Evolutionary conservation across 257 asterid genomes (phyloP).

Genomic region (Linderniella brevidens): DNA sequence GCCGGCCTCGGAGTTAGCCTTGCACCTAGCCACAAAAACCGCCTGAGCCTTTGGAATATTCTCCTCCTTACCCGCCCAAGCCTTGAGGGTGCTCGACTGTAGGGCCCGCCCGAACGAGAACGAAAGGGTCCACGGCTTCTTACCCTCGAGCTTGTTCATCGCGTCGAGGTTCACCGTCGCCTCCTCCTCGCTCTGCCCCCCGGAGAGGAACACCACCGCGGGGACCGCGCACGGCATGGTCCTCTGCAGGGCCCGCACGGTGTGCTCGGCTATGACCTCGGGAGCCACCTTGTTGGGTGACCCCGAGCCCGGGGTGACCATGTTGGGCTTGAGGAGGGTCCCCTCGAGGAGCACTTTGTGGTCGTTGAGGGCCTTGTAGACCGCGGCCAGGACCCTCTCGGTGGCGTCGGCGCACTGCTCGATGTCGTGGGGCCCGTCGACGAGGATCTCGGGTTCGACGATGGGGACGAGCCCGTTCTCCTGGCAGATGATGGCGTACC

Average conservation of each 20-base stretch:
- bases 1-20: slow-evolving; percentile 84
- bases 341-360: slow-evolving; percentile 64
- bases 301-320: slow-evolving; percentile 71
- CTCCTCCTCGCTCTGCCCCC: slow-evolving; percentile 94
- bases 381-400: slow-evolving; percentile 62
- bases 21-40: slow-evolving; percentile 54
- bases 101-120: slow-evolving; percentile 95
- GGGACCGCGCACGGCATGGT: slow-evolving; percentile 96
- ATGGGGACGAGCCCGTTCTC: slow-evolving; percentile 74
- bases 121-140: slow-evolving; percentile 76
- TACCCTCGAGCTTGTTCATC: slow-evolving; percentile 62
- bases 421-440: slow-evolving; percentile 52
- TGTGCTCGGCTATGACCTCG: slow-evolving; percentile 62
- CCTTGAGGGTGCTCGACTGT: slow-evolving; percentile 88
- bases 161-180: slow-evolving; percentile 77
- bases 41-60: slow-evolving; percentile 62
- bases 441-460: slow-evolving; percentile 78
- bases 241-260: slow-evolving; percentile 76
- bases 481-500: slow-evolving; percentile 92
- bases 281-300: slow-evolving; percentile 45
- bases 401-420: slow-evolving; percentile 54
- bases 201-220: slow-evolving; percentile 80
- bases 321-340: slow-evolving; percentile 60
- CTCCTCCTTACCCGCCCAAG: slow-evolving; percentile 81
- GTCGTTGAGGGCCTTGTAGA: slow-evolving; percentile 63